Base-by-base conservation (phyloP, 2,329 filamentous ascomycete species). In the Rutstroemia sp. region DNA sequence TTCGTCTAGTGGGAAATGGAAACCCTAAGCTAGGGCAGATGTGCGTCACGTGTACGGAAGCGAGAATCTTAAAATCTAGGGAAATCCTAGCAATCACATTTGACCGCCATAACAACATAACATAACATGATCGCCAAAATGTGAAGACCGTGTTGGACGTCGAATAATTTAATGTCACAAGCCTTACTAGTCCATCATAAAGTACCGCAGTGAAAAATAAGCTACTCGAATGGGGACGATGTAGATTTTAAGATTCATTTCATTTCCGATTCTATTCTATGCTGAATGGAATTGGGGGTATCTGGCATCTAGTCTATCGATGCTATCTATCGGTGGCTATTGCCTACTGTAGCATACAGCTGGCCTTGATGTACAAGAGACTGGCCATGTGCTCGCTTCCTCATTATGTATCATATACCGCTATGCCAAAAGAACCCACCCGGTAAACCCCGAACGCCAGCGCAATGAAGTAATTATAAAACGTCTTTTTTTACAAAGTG, bases 401-500 rank as follows among this genome's bases (percentile, higher is more conserved):
- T 34, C 30, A 34, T 34, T 34, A 34, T 42, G 39, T 42, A 42
- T 19, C n/a, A 18, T 42, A 34, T 34, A 34, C 30, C 30, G 30
- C 30, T 34, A 34, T 34, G 39, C 18, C 10, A 42, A 42, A 19
- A 19, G 6, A n/a, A 42, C 4, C 14, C 18, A 9, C 18, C 18
- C 6, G 9, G 21, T 12, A 21, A 14, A 51, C 21, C 49, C 37
- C 16, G 19, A 27, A 41, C 34, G 48, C 42, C 42, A 38, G 34
- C 18, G 8, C 21, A 14, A 14, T 18, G 21, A 16, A 16, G 16
- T 23, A 16, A n/a, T 34, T 18, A 14, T 21, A 12, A 41, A 25
- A 12, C 5, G 39, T 2, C 25, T 27, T 6, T 48, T 6, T 39
- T 63, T 70, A 95, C 59, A 95, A 72, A 68, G 86, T 86, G 72